Base-by-base conservation (phyloP, 2,329 filamentous ascomycete species). In the Cladophialophora chaetospira region DNA sequence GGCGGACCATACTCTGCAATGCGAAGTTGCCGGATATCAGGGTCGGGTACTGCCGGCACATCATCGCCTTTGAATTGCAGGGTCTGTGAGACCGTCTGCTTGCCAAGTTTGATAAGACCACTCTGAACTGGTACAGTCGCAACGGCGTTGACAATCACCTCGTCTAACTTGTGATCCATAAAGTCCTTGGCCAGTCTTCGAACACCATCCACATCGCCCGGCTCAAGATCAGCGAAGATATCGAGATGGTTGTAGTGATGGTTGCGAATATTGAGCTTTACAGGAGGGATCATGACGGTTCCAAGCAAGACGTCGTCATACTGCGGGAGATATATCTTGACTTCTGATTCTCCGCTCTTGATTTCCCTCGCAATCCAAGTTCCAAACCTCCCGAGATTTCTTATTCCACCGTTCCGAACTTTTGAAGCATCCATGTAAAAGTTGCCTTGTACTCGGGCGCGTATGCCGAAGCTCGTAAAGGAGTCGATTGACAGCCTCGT, bases 131-230 rank as follows among this genome's bases (percentile, higher is more conserved):
- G 80, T 33, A 97, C 78, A 35, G 86, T 77, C 23, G 90, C 87
- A 67, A 87, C 88, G 40, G 88, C 93, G 53, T 86, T 80, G 11
- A 97, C 77, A 59, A 82, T 84, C 55, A 99, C 75, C 55, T 82
- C 79, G 9, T 85, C 82, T 56, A 97, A 77, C 52, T 84, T 86
- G 35, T 92, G 91, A 52, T 89, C 85, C 58, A 99, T 76, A 86
- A 91, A 97, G 71, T 96, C 88, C 70, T 94, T 91, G 44, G 89
- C 91, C 61, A 97, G 82, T 57, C 82, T 82, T 58, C 89, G 86
- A 65, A 97, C 85, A 4, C 86, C 87, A 53, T 91, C 85, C 11
- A 89, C 77, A 66, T 91, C 84, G 26, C 91, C 92, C 23, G 91
- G 88, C 33, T 82, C 77, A 35, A 97, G 73, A 60, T 94, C 86